These are phyloP conservation scores for Wickerhamiella australiensis DNA, from an alignment of 805 yeast species.

Conservation along the genomic window DNA sequence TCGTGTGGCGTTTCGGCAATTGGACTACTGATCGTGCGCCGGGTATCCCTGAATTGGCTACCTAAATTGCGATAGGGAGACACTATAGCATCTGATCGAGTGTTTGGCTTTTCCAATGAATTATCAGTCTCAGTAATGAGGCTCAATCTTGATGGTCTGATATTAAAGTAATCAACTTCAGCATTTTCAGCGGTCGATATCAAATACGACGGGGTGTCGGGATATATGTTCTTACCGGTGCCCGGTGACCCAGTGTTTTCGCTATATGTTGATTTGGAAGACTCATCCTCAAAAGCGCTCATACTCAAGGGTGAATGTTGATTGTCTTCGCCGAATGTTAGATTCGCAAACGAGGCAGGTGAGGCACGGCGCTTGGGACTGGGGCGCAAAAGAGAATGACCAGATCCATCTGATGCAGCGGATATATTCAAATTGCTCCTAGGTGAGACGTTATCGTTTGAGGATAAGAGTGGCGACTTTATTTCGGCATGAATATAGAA, in stretches of 20 bases:
- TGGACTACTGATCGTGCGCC: conserved; percentile 3
- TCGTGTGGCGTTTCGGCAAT: neutral
- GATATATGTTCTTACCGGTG: conserved; percentile 7
- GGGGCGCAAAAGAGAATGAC: neutral
- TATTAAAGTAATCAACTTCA: conserved; percentile 12
- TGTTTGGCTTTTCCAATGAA: conserved; percentile 67
- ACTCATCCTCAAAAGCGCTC: conserved; percentile 7
- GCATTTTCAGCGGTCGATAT: conserved; percentile 5
- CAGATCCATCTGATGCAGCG: neutral
- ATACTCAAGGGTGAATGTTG: neutral
- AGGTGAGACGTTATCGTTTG: neutral
- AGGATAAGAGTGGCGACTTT: conserved; percentile 17
- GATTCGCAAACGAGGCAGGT: neutral
- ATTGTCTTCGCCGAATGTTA: neutral
- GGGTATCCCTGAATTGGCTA: neutral
- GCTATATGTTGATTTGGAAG: conserved; percentile 13
- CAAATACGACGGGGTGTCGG: conserved; percentile 13
- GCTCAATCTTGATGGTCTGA: conserved; percentile 6
- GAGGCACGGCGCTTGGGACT: neutral
- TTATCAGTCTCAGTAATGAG: conserved; percentile 32
- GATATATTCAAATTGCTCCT: neutral
- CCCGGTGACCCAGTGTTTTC: conserved; percentile 15
- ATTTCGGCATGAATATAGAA: conserved; percentile 15
- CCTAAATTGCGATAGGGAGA: neutral
- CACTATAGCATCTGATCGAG: conserved; percentile 47